Evolutionary conservation across 2,329 filamentous ascomycete genomes (phyloP), one percentile per base, ranked within the genome.

Genomic region (Microsporum audouinii): DNA sequence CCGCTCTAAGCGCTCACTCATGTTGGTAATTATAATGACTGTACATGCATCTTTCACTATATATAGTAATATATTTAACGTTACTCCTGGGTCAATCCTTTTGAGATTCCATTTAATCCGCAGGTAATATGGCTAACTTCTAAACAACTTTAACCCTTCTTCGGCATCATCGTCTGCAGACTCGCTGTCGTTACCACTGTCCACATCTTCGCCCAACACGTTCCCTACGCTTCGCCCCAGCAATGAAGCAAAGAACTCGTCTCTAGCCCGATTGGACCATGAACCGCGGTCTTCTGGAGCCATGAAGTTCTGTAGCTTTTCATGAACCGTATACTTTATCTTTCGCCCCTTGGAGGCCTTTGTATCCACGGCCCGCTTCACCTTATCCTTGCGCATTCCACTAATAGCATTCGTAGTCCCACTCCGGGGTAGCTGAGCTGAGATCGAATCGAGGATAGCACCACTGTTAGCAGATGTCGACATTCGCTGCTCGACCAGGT

Each of bases 251-350:
- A 91, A 91, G 72, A 92, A 84, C 61, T 79, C 77, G 41, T 94
- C 89, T 62, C 90, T 84, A 60, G 91, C 90, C 63, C 84, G 82
- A 66, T 87, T 84, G 64, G 89, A 88, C 94, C 94, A 99, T 14
- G 73, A 75, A 2, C 87, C 81, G 59, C 89, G 80, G 71, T 95
- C 88, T 72, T 96, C 90, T 0, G 91, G 86, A 8, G 91, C 91
- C 91, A 96, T 96, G 71, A 97, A 97, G 73, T 96, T 96, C 77
- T 96, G 89, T 70, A 99, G 75, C 78, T 97, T 97, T 78, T 97
- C 92, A 71, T 97, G 91, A 53, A 96, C 90, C 14, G 89, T 94
- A 75, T 92, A 99, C 43, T 90, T 82, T 81, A 99, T 83, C 78
- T 96, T 96, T 57, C 94, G 81, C 4, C 94, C 94, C 76, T 97